A percentile compares a stretch with the other conserved stretches of the same genome.
Evolutionary conservation across 805 yeast genomes (phyloP).

Genomic region (Ogataea kodamae): DNA sequence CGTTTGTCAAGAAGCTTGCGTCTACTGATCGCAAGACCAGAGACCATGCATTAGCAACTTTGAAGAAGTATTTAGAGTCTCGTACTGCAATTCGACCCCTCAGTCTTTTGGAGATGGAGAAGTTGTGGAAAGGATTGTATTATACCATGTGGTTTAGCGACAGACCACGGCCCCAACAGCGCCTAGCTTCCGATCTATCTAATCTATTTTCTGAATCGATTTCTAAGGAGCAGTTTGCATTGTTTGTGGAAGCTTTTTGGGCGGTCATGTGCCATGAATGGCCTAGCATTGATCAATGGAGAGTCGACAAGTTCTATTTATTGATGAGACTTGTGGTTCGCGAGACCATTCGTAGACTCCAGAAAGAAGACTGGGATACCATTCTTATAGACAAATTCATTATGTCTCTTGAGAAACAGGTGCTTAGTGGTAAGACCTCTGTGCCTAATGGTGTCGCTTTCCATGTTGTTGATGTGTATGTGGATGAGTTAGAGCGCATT

Average conservation of each 20-base stretch:
- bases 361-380: slow-evolving; percentile 51
- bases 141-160: slow-evolving; percentile 97
- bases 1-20: slow-evolving; percentile 77
- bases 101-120: slow-evolving; percentile 57
- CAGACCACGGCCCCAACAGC: slow-evolving; percentile 87
- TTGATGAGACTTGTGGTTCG: slow-evolving; percentile 73
- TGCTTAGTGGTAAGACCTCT: slow-evolving; percentile 53
- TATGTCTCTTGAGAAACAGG: slow-evolving; percentile 28
- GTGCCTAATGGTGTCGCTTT: slow-evolving; percentile 75
- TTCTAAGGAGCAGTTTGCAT: slow-evolving; percentile 40
- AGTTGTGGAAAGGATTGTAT: slow-evolving; percentile 95
- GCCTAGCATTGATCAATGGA: slow-evolving; percentile 77
- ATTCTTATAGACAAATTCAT: slow-evolving; percentile 44
- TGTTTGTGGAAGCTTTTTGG: slow-evolving; percentile 79
- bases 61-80: slow-evolving; percentile 54
- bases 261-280: slow-evolving; percentile 73
- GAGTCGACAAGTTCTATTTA: slow-evolving; percentile 83
- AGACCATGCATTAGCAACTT: slow-evolving; percentile 65
- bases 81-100: slow-evolving; percentile 41
- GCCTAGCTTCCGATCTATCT: slow-evolving; percentile 72
- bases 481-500: slow-evolving; percentile 78
- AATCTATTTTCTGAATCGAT: slow-evolving; percentile 43
- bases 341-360: slow-evolving; percentile 58
- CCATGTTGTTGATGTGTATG: slow-evolving; percentile 78
- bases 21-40: slow-evolving; percentile 77